Evolutionary conservation across 2,329 filamentous ascomycete genomes (phyloP).

Genomic region (Sclerotinia sclerotiorum): DNA sequence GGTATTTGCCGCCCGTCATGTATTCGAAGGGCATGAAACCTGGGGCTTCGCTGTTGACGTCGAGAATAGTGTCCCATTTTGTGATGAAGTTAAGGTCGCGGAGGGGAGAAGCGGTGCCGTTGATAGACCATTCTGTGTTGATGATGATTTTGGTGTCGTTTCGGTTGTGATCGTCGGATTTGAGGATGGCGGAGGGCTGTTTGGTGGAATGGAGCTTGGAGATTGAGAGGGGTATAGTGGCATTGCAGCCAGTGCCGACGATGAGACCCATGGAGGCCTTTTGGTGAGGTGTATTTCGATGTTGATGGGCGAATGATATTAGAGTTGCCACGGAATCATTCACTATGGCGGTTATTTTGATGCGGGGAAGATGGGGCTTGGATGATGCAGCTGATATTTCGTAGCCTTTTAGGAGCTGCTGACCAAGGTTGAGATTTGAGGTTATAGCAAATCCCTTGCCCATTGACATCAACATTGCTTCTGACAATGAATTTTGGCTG

Average conservation of each 20-base stretch:
- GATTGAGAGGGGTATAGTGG: slow-evolving; percentile 71
- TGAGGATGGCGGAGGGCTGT: slow-evolving; percentile 48
- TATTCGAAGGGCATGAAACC: slow-evolving; percentile 96
- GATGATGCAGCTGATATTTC: slow-evolving; percentile 43
- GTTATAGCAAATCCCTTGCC: slow-evolving; percentile 68
- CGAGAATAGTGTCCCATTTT: slow-evolving; percentile 68
- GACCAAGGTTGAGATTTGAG: slow-evolving; percentile 59
- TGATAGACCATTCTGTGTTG: slow-evolving; percentile 84
- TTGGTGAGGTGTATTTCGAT: slow-evolving; percentile 58
- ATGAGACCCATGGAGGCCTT: slow-evolving; percentile 78
- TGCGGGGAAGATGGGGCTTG: slow-evolving; percentile 54
- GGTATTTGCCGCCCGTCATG: slow-evolving; percentile 92
- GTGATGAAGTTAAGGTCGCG: slow-evolving; percentile 63
- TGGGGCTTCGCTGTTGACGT: slow-evolving; percentile 66
- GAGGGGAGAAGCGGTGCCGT: slow-evolving; percentile 68
- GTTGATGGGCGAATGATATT: slow-evolving; percentile 72
- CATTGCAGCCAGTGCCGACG: slow-evolving; percentile 78
- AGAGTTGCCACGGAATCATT: slow-evolving; percentile 81
- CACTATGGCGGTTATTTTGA: slow-evolving; percentile 73
- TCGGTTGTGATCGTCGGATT: slow-evolving; percentile 38
- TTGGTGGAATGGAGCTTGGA: slow-evolving; percentile 64
- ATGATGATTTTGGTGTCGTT: slow-evolving; percentile 66
- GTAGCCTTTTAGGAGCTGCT: slow-evolving; percentile 60
- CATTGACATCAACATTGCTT: slow-evolving; percentile 66
- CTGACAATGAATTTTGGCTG: slow-evolving; percentile 57